Percentiles rank a stretch among this genome's conserved stretches.
Conservation (phyloP, 371 early-diverging fungal species). For the Dinochytrium kinnereticum region DNA sequence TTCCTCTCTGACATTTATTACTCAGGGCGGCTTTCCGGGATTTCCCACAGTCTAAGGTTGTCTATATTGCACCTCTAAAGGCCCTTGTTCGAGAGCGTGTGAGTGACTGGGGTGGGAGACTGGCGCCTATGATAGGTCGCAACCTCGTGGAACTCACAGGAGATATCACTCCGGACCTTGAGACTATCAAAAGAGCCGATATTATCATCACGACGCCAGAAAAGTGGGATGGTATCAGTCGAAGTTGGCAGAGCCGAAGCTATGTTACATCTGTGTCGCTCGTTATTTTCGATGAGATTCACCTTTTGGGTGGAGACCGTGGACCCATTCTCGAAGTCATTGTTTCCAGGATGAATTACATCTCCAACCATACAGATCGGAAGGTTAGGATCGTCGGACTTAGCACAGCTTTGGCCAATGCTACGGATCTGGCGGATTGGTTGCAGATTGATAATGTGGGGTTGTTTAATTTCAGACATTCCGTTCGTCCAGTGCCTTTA, state of each 20-base stretch:
- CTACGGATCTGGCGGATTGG: constrained; percentile 96
- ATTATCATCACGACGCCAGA: constrained; percentile 98
- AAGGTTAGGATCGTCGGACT: constrained; percentile 95
- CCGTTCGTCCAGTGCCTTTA: constrained; percentile 94
- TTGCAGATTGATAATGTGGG: constrained; percentile 79
- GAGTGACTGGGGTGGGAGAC: constrained; percentile 85
- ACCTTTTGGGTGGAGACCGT: constrained; percentile 95
- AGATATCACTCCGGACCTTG: constrained; percentile 92
- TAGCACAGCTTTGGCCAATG: constrained; percentile 98
- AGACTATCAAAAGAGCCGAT: constrained; percentile 84
- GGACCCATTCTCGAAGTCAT: constrained; percentile 98
- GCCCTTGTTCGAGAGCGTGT: constrained; percentile 98
- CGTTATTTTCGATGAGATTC: constrained; percentile 99
- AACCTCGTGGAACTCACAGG: constrained; percentile 96
- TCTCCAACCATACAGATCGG: constrained; percentile 71
- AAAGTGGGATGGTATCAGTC: constrained; percentile 98
- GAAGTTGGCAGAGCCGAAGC: constrained; percentile 84
- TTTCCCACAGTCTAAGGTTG: constrained; percentile 84
- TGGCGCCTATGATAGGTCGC: constrained; percentile 74
- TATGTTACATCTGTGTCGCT: constrained; percentile 84
- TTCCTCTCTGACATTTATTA: too few species aligned
- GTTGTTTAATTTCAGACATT: constrained; percentile 93
- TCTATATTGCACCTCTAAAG: constrained; percentile 99
- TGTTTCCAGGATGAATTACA: constrained; percentile 96
- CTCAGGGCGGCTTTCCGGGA: constrained; percentile 77